Base-by-base conservation (phyloP, 305 asterid genomes). In the Salvia sclarea region DNA sequence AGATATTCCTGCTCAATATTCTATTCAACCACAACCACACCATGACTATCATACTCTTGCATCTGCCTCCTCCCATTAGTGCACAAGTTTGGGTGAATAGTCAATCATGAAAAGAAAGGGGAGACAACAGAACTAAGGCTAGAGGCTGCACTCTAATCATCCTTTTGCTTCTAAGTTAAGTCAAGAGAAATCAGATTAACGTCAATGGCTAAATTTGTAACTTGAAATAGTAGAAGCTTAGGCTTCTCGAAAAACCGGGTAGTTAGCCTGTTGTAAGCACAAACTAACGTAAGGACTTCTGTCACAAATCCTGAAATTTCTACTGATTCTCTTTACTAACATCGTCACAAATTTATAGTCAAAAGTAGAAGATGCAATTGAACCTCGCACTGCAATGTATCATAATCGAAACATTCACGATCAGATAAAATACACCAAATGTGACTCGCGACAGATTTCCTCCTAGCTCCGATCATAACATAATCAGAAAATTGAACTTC, bases 1-100 rank as follows among this genome's bases (percentile, higher is more conserved):
- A 25, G 14, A 25, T 16, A 16, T 44, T 64, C 20, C 60, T 65
- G 61, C 25, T 50, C 47, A 33, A 65, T 49, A 48, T 48, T 48
- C 35, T 33, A 30, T 40, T 65, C 44, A 38, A 38, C 14, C 11
- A 9, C 70, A 53, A 38, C 41, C 4, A 28, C 21, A 16, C 61
- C 21, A 18, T 49, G 37, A n/a, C 16, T 43, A 35, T 31, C 38
- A 33, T 5, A 33, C 0, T 38, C 4, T 38, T 12, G 44, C n/a
- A 38, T 38, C 44, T 38, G 44, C 44, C 44, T 38, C n/a, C 44
- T 38, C n/a, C 44, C 44, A 11, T 11, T 10, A 38, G 44, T 12
- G 44, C 3, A 38, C 44, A 38, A 38, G 10, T 38, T 38, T 38
- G 44, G 44, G 10, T 38, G 44, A 38, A 38, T n/a, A 38, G 1